Base-by-base conservation (phyloP, 2,329 filamentous ascomycete genomes). In the Albifimbria verrucaria region DNA sequence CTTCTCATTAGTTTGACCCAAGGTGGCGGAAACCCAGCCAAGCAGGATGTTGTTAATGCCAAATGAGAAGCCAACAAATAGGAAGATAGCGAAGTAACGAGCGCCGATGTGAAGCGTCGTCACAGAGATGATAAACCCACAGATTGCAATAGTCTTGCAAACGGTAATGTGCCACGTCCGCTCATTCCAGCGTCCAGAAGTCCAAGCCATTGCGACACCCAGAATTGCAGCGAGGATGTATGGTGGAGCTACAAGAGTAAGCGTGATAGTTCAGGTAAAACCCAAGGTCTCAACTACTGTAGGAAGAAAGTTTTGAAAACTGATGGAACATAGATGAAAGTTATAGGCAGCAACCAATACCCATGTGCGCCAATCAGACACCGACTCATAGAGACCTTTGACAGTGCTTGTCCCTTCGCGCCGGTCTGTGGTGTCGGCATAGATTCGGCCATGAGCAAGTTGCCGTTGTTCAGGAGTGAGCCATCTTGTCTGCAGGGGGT, bases 321-420 rank as follows among this genome's bases (percentile, higher is more conserved):
- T 72, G 43, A 77, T 77, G 18, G 77, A 76, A 3, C 75, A 75
- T 43, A 79, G 60, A 55, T 80, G 77, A 54, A 78, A 71, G 60
- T 80, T 79, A 53, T 77, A 73, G 74, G 79, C 79, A 28, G 78
- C 65, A 7, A 72, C 74, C 51, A 80, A 75, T 17, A 80, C 64
- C 71, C 76, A 80, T 3, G 77, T 69, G 48, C 75, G 71, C 26
- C 73, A 74, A 57, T 81, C 78, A 7, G 59, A 65, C 6, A 67
- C 64, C 10, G 77, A 77, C 49, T 76, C 69, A 45, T 71, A 64
- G 41, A 80, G 69, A 41, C 78, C 77, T 18, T 65, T 64, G 62
- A 59, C 73, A 5, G 71, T 72, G 32, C 66, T 75, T 0, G 70
- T 75, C 26, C 66, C 68, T 12, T 68, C 68, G 54, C 69, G 62